A percentile compares a stretch with the other conserved stretches of the same genome.
Conservation (phyloP, 768 basidiomycete genomes). For the Macrocybe gigantea region DNA sequence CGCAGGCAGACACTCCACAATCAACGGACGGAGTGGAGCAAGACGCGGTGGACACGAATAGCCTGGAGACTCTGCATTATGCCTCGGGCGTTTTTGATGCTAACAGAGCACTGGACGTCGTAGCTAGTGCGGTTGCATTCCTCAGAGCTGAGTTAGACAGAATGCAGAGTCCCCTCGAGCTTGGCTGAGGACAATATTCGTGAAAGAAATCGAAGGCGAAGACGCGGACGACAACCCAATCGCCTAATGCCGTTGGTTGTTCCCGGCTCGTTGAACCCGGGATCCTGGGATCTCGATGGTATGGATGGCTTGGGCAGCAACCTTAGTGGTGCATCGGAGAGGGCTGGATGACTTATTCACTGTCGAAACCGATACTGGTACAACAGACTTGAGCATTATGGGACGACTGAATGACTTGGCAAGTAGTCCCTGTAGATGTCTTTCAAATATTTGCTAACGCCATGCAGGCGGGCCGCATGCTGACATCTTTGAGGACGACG, state of each 20-base stretch:
- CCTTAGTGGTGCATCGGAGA: conserved; percentile 4
- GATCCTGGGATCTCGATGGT: conserved; percentile 10
- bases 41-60: not conserved
- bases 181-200: no score
- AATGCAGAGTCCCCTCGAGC: not conserved
- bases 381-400: conserved; percentile 18
- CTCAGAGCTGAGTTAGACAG: conserved; percentile 9
- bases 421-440: conserved; percentile 4
- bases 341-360: conserved; percentile 11
- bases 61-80: not conserved
- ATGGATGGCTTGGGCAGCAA: conserved; percentile 4
- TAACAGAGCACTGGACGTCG: conserved; percentile 1
- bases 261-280: conserved; percentile 3
- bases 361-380: conserved; percentile 8
- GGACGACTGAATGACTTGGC: conserved; percentile 26
- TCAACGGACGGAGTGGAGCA: not conserved
- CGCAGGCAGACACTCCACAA: not conserved
- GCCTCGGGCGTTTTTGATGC: no score
- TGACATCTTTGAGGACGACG: conserved; percentile 12
- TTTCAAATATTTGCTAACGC: not conserved
- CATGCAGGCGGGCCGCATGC: conserved; percentile 28
- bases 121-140: conserved; percentile 11
- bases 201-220: not conserved
- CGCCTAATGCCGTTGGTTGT: conserved; percentile 1
- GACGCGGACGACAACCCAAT: not conserved